Evolutionary conservation across 495 filamentous ascomycete species (phyloP).

Genomic region (Penicillium coprophilum): DNA sequence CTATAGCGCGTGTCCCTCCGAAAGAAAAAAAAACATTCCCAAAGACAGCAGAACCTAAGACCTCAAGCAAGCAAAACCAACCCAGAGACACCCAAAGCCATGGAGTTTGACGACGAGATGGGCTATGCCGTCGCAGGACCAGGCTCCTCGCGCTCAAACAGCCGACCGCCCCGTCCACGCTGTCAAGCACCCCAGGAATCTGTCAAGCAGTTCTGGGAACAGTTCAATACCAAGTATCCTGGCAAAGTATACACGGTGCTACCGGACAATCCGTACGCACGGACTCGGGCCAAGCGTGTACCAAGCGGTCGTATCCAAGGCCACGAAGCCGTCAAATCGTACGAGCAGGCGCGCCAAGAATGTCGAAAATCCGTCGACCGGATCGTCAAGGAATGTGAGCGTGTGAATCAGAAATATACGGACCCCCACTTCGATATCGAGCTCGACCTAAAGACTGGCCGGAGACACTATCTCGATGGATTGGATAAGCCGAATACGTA

Average conservation of each 20-base stretch:
- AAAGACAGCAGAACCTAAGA: not conserved
- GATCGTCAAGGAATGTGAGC: conserved; percentile 78
- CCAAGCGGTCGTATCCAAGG: conserved; percentile 53
- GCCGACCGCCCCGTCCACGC: conserved; percentile 45
- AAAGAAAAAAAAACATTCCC: not conserved
- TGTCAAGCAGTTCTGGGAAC: conserved; percentile 76
- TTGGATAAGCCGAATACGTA: conserved; percentile 48
- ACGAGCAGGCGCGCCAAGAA: conserved; percentile 66
- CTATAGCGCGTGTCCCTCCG: not conserved
- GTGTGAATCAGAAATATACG: conserved; percentile 86
- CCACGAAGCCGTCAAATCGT: conserved; percentile 61
- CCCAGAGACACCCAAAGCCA: conserved; percentile 8
- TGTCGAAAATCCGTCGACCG: conserved; percentile 75
- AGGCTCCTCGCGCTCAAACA: conserved; percentile 42
- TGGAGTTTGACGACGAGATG: conserved; percentile 41
- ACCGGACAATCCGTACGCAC: conserved; percentile 70
- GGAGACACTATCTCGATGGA: conserved; percentile 62
- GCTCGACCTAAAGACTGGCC: conserved; percentile 65
- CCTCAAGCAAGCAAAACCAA: not conserved
- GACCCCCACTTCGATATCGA: conserved; percentile 90
- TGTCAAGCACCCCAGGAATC: conserved; percentile 66
- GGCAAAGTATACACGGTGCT: conserved; percentile 68
- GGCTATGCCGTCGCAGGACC: conserved; percentile 27
- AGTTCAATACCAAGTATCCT: conserved; percentile 64
- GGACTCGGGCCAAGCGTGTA: conserved; percentile 55